A percentile compares a stretch with the other conserved stretches of the same genome.
Evolutionary conservation across 805 yeast species (phyloP).

Genomic region (Wickerhamomyces canadensis): DNA sequence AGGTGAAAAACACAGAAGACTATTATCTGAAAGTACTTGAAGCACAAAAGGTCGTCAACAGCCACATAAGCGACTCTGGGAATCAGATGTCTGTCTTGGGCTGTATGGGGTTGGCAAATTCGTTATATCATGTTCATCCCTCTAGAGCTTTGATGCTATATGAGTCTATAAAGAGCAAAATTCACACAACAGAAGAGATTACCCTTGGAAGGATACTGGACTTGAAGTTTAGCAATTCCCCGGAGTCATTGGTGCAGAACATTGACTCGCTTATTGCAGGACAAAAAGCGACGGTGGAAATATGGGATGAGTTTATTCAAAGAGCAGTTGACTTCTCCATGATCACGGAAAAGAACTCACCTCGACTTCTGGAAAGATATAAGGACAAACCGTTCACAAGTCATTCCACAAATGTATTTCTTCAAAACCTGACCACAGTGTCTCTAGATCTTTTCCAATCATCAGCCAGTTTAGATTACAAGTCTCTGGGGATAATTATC

Average conservation of each 20-base stretch:
- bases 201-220: not conserved
- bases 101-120: conserved; percentile 10
- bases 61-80: not conserved
- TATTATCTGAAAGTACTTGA: conserved; percentile 4
- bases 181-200: not conserved
- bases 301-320: conserved; percentile 5
- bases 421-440: conserved; percentile 1
- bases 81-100: conserved; percentile 5
- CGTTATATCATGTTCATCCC: conserved; percentile 5
- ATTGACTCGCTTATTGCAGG: conserved; percentile 2
- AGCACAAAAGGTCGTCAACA: conserved; percentile 8
- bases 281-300: not conserved
- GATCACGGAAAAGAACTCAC: conserved; percentile 1
- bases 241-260: not conserved
- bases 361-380: not conserved
- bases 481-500: conserved; percentile 10
- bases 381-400: not conserved
- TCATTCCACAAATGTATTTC: conserved; percentile 3
- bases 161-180: conserved; percentile 3
- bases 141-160: conserved; percentile 5
- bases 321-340: not conserved
- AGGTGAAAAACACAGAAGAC: conserved; percentile 7
- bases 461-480: conserved; percentile 10
- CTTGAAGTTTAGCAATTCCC: conserved; percentile 2
- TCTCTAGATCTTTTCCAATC: not conserved